Conservation (phyloP, 176 grass and related monocot species). For the Zizania latifolia region DNA sequence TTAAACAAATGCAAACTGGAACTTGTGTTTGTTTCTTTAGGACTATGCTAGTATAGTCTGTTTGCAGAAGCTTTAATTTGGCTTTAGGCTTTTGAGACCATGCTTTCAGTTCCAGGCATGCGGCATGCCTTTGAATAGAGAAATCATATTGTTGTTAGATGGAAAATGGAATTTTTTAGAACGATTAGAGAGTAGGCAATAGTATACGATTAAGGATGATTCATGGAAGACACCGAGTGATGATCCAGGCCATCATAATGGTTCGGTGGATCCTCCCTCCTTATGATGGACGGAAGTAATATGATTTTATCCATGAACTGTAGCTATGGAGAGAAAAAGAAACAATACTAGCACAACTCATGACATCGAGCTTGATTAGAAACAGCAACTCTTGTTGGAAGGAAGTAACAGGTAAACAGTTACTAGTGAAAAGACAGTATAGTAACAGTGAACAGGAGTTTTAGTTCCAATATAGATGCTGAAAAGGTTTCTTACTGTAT, state of each 20-base stretch:
- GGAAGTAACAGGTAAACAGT: conserved; percentile 5
- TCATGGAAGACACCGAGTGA: neutral
- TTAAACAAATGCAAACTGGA: conserved; percentile 1
- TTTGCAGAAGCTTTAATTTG: conserved; percentile 5
- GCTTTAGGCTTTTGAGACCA: neutral
- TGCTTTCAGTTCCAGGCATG: conserved; percentile 11
- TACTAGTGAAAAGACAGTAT: neutral
- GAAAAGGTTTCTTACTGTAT: conserved; percentile 26
- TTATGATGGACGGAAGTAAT: conserved; percentile 18
- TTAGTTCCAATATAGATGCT: conserved; percentile 7
- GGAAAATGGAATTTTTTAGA: conserved; percentile 12
- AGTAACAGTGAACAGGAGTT: conserved; percentile 23
- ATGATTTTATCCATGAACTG: conserved; percentile 8
- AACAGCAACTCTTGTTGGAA: conserved; percentile 7
- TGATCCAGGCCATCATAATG: conserved; percentile 4
- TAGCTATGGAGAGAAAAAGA: conserved; percentile 1
- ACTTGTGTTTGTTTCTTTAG: neutral
- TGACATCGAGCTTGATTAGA: neutral
- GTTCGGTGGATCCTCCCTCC: neutral
- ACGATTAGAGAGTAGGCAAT: neutral
- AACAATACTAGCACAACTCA: conserved; percentile 11
- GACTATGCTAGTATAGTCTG: neutral
- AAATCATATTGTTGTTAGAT: neutral
- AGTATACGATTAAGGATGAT: conserved; percentile 2
- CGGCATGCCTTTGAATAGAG: conserved; percentile 4